Conservation (phyloP, 495 filamentous ascomycete species). For the Penicillium subrubescens region DNA sequence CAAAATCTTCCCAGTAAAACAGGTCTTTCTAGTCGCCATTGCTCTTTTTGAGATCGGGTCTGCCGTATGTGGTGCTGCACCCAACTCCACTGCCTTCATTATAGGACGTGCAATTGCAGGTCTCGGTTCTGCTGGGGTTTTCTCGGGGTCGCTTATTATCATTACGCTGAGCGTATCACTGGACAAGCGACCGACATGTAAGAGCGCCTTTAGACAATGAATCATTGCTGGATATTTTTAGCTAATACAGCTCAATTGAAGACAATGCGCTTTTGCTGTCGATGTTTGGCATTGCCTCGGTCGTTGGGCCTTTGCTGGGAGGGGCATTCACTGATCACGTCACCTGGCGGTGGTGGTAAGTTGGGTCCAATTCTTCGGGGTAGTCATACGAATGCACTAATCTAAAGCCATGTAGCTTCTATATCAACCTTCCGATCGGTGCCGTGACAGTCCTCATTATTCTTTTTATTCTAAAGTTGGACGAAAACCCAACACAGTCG, state of each 20-base stretch:
- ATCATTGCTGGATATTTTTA: background rate
- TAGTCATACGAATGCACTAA: background rate
- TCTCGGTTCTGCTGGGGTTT: conserved; percentile 7
- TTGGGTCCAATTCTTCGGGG: background rate
- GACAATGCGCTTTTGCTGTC: conserved; percentile 6
- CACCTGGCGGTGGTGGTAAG: conserved; percentile 68
- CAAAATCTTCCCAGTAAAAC: conserved; percentile 9
- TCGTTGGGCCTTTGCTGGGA: conserved; percentile 56
- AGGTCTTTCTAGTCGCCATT: conserved; percentile 7
- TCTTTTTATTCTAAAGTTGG: conserved; percentile 46
- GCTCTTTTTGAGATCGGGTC: conserved; percentile 13
- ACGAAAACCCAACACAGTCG: background rate
- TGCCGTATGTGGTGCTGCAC: conserved; percentile 12
- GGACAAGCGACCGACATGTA: background rate
- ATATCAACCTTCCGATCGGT: conserved; percentile 63
- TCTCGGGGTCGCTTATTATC: conserved; percentile 11
- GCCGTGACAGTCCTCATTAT: conserved; percentile 52
- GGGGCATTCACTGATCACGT: conserved; percentile 44
- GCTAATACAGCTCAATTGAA: background rate
- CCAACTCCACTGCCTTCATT: conserved; percentile 11
- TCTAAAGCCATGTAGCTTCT: conserved; percentile 50
- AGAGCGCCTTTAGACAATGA: background rate
- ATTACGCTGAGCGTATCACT: conserved; percentile 6
- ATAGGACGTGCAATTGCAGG: conserved; percentile 14
- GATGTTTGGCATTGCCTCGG: conserved; percentile 19